Conservation (phyloP, 1,139 yeast species). For the Kodamaea anthophila region DNA sequence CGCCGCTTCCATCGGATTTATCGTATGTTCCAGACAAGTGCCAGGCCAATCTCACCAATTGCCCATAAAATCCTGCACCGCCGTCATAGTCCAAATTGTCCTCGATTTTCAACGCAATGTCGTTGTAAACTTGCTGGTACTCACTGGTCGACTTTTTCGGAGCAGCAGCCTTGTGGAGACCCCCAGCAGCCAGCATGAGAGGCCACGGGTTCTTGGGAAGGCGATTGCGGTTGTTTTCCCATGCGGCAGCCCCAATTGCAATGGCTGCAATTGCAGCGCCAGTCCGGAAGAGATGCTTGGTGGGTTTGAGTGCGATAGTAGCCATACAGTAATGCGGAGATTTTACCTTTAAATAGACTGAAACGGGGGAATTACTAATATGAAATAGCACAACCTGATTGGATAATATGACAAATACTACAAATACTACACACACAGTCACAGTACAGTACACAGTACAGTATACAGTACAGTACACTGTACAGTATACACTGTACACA, state of each 20-base stretch:
- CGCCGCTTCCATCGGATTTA: constrained; percentile 56
- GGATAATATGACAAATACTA: too few species aligned
- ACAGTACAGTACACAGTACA: too few species aligned
- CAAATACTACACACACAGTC: too few species aligned
- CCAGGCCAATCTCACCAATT: constrained; percentile 70
- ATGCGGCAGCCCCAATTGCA: constrained; percentile 5
- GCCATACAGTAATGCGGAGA: too few species aligned
- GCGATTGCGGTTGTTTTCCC: constrained; percentile 9
- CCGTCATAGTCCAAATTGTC: constrained; percentile 75
- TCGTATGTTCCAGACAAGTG: constrained; percentile 69
- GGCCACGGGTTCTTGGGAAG: constrained; percentile 8
- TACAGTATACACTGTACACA: too few species aligned
- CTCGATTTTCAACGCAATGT: constrained; percentile 65
- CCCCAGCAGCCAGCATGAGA: constrained; percentile 16
- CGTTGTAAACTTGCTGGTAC: constrained; percentile 75
- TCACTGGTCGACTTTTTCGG: constrained; percentile 38
- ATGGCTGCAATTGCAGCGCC: constrained; percentile 16
- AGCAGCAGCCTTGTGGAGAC: constrained; percentile 16
- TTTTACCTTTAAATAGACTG: too few species aligned
- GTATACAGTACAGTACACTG: too few species aligned
- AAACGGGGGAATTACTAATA: too few species aligned
- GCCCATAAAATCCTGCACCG: constrained; percentile 61
- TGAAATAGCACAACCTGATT: too few species aligned
- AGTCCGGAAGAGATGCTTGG: constrained; percentile 17
- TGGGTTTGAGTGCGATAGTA: constrained; percentile 14